These are phyloP conservation scores for Cyberlindnera saturnus DNA, from an alignment of 805 yeast genomes.

Conservation along the genomic window DNA sequence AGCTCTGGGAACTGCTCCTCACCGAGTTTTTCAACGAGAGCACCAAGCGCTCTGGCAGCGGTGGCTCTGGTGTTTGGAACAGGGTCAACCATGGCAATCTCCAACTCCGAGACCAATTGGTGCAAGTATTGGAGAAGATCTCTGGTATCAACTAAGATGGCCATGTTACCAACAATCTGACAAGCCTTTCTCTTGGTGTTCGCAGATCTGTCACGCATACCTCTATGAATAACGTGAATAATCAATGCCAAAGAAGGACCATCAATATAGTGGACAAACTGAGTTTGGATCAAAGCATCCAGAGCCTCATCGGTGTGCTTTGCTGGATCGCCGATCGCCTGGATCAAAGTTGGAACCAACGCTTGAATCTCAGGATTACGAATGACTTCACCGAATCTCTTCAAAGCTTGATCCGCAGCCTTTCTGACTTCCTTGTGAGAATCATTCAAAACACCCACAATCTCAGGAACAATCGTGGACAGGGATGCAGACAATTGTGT, in stretches of 20 bases:
- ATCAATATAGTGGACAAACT: constrained; percentile 95
- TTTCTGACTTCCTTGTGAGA: constrained; percentile 95
- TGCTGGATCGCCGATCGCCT: constrained; percentile 96
- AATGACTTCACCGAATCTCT: constrained; percentile 93
- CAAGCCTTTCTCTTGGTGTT: constrained; percentile 88
- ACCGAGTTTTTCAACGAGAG: constrained; percentile 91
- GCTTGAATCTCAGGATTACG: constrained; percentile 94
- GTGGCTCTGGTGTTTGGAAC: constrained; percentile 96
- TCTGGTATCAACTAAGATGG: constrained; percentile 83
- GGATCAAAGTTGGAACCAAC: constrained; percentile 79
- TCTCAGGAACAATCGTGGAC: constrained; percentile 89
- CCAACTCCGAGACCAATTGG: constrained; percentile 73
- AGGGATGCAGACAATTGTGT: constrained; percentile 85
- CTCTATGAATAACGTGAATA: constrained; percentile 91
- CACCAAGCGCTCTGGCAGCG: constrained; percentile 95
- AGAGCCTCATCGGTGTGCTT: constrained; percentile 82
- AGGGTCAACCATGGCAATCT: constrained; percentile 96
- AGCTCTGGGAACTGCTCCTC: constrained; percentile 93
- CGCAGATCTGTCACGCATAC: constrained; percentile 93
- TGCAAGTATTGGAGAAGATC: constrained; percentile 83
- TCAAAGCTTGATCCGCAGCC: constrained; percentile 86
- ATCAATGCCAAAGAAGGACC: constrained; percentile 96
- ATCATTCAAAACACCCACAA: constrained; percentile 90
- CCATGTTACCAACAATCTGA: constrained; percentile 98
- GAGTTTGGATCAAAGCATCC: constrained; percentile 80